phyloP scores from a whole-genome alignment of 495 filamentous ascomycete genomes.

The Lasiosphaeria miniovina region DNA sequence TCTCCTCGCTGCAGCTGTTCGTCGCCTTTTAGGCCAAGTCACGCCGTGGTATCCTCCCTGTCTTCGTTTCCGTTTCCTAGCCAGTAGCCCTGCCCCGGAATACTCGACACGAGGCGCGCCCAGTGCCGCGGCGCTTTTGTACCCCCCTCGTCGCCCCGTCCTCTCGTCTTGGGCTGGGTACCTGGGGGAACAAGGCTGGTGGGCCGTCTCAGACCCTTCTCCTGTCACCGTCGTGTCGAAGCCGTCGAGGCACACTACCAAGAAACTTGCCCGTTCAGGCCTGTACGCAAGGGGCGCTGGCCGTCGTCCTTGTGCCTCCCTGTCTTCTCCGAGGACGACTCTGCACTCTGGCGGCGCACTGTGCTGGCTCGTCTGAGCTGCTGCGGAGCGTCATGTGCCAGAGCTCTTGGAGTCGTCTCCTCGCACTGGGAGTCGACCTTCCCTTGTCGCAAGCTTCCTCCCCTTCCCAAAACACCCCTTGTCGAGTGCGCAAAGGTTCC shows the following conservation, averaged over 20 bases:
- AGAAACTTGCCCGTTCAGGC: slow-evolving; percentile 9
- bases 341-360: background rate
- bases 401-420: background rate
- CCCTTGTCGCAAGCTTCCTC: slow-evolving; percentile 9
- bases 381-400: slow-evolving; percentile 13
- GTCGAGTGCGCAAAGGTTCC: slow-evolving; percentile 14
- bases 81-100: slow-evolving; percentile 9
- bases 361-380: slow-evolving; percentile 3
- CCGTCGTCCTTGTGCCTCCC: background rate
- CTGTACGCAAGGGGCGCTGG: slow-evolving; percentile 14
- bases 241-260: slow-evolving; percentile 16
- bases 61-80: slow-evolving; percentile 17
- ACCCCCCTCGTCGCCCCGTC: background rate
- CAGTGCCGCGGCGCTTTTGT: background rate
- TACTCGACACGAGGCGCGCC: slow-evolving; percentile 5
- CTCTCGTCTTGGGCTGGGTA: slow-evolving; percentile 3
- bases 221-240: slow-evolving; percentile 26
- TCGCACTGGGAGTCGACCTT: slow-evolving; percentile 12
- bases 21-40: slow-evolving; percentile 21
- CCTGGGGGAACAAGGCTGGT: slow-evolving; percentile 13
- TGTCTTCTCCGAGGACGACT: background rate
- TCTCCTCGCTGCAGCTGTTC: slow-evolving; percentile 28
- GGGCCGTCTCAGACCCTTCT: slow-evolving; percentile 26
- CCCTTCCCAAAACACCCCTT: slow-evolving; percentile 9
- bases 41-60: slow-evolving; percentile 19